Conservation (phyloP, 148 eudicot genomes). For the Drosera capensis region DNA sequence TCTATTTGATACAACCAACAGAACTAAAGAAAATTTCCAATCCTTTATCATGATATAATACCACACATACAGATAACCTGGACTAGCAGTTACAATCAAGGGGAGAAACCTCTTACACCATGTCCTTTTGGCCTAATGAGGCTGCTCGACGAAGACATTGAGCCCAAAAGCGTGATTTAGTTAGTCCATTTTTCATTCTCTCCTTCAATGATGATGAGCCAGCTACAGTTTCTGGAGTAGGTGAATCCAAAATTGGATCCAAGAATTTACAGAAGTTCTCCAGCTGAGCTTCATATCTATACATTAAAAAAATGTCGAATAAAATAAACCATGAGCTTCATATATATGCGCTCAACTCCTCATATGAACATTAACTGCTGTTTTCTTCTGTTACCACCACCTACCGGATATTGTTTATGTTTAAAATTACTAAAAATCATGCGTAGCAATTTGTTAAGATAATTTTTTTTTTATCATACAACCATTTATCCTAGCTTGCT, state of each 20-base stretch:
- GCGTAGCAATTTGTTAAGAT: too few species aligned
- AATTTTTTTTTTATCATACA: too few species aligned
- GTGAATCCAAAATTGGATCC: slow-evolving; percentile 77
- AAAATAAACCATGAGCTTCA: too few species aligned
- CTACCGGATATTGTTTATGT: too few species aligned
- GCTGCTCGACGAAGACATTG: slow-evolving; percentile 53
- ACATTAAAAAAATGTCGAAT: too few species aligned
- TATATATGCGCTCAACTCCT: too few species aligned
- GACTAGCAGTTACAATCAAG: neutral
- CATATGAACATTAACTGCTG: too few species aligned
- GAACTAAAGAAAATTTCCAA: neutral
- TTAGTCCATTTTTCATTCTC: slow-evolving; percentile 45
- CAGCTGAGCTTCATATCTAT: slow-evolving; percentile 72
- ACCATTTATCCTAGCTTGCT: too few species aligned
- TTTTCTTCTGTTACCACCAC: too few species aligned
- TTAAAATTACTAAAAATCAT: too few species aligned
- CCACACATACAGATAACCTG: too few species aligned
- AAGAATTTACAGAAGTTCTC: slow-evolving; percentile 81
- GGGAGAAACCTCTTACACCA: slow-evolving; percentile 54
- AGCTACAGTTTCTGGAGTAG: slow-evolving; percentile 62
- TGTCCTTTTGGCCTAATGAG: slow-evolving; percentile 70
- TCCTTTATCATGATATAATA: neutral
- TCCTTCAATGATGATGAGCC: slow-evolving; percentile 39
- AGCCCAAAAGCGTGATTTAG: slow-evolving; percentile 76
- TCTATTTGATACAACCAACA: too few species aligned